Conservation (phyloP, 23 red algal species). For the Gracilaria domingensis region DNA sequence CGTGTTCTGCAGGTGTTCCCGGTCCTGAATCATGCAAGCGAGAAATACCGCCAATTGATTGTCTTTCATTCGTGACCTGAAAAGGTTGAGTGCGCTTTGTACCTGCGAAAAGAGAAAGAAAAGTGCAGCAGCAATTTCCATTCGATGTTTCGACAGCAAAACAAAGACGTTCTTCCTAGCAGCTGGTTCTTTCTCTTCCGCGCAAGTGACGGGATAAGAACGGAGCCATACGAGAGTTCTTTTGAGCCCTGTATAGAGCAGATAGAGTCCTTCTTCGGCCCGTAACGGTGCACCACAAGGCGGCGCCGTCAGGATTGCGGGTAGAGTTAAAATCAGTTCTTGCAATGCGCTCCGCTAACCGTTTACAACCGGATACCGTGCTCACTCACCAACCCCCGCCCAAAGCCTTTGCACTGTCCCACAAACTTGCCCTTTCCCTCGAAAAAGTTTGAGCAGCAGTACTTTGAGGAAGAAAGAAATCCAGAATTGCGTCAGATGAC, state of each 20-base stretch:
- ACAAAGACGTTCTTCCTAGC: slow-evolving; percentile 91
- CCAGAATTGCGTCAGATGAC: slow-evolving; percentile 71
- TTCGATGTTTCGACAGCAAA: slow-evolving; percentile 78
- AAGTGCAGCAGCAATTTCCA: slow-evolving; percentile 74
- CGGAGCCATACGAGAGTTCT: slow-evolving; percentile 55
- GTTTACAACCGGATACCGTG: slow-evolving; percentile 37
- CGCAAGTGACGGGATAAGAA: slow-evolving; percentile 74
- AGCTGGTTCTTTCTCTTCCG: slow-evolving; percentile 45
- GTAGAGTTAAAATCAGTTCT: slow-evolving; percentile 50
- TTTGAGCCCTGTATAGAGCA: slow-evolving; percentile 64
- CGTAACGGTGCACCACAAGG: slow-evolving; percentile 72
- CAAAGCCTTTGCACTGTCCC: slow-evolving; percentile 45
- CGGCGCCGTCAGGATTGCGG: slow-evolving; percentile 67
- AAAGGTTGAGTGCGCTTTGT: slow-evolving; percentile 59
- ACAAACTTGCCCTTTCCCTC: slow-evolving; percentile 20
- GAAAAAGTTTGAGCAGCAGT: background rate
- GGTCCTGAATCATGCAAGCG: slow-evolving; percentile 37
- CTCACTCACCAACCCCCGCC: slow-evolving; percentile 78
- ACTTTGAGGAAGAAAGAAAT: slow-evolving; percentile 37
- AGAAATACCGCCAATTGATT: slow-evolving; percentile 76
- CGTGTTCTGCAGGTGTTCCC: slow-evolving; percentile 25
- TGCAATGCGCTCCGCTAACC: slow-evolving; percentile 65
- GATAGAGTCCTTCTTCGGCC: slow-evolving; percentile 51
- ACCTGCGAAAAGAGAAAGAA: slow-evolving; percentile 76
- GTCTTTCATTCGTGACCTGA: slow-evolving; percentile 62